phyloP scores from a whole-genome alignment of 306 rosid genomes.

The Cicer judaicum region DNA sequence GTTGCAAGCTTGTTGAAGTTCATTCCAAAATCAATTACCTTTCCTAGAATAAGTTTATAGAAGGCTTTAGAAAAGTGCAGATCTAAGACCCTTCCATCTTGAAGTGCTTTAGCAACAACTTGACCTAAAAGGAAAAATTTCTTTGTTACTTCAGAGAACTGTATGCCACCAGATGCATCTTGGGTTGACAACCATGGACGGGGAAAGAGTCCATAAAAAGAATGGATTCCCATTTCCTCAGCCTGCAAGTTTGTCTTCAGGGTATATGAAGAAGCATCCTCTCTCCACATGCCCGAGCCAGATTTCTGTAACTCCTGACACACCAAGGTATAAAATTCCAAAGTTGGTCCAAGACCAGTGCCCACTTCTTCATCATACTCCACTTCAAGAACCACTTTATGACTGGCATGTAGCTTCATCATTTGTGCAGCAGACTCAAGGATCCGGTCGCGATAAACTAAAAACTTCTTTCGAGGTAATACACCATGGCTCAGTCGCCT shows the following conservation, averaged over 20 bases:
- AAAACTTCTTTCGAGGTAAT: slow-evolving; percentile 77
- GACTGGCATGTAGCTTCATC: slow-evolving; percentile 78
- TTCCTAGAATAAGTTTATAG: slow-evolving; percentile 86
- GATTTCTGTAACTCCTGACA: slow-evolving; percentile 87
- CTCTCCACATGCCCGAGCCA: slow-evolving; percentile 94
- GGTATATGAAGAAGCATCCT: slow-evolving; percentile 53
- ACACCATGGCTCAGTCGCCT: slow-evolving; percentile 60
- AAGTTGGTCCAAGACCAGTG: slow-evolving; percentile 98
- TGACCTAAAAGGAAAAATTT: slow-evolving; percentile 86
- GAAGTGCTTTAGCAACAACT: slow-evolving; percentile 90
- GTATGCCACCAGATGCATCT: slow-evolving; percentile 55
- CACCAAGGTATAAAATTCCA: slow-evolving; percentile 94
- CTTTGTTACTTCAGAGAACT: slow-evolving; percentile 65
- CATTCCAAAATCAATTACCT: slow-evolving; percentile 59
- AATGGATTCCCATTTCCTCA: slow-evolving; percentile 52
- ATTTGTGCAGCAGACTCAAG: slow-evolving; percentile 86
- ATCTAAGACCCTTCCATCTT: slow-evolving; percentile 96
- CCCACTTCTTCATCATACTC: slow-evolving; percentile 97
- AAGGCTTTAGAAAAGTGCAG: slow-evolving; percentile 87
- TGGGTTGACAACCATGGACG: slow-evolving; percentile 71
- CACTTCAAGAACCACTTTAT: slow-evolving; percentile 86
- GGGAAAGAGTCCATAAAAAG: slow-evolving; percentile 82
- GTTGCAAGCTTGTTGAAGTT: slow-evolving; percentile 39
- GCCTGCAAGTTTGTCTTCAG: slow-evolving; percentile 46
- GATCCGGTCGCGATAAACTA: slow-evolving; percentile 72